Base-by-base conservation (phyloP, 2,329 filamentous ascomycete species). In the Xylaria sp. region DNA sequence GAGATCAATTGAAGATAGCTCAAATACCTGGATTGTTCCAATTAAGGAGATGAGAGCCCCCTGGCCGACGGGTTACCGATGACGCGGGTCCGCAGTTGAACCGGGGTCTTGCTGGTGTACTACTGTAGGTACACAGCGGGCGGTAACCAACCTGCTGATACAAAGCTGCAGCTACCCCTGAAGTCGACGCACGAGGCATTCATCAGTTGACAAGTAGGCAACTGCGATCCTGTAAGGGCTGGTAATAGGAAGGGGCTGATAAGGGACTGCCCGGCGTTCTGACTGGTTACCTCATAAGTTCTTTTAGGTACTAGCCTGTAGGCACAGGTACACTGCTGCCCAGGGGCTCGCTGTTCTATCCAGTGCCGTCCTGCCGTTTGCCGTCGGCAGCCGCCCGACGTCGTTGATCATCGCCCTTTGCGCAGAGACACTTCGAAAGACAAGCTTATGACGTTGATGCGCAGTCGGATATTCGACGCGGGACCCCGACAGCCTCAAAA, bases 121-220 rank as follows among this genome's bases (percentile, higher is more conserved):
- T 32, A 54, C 44, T 48, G 44, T 20, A 54, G 28, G 25, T 23
- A 54, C 50, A 10, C 41, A n/a, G 41, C 13, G 15, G 15, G 41
- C 41, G 41, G 48, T 20, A 37, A 12, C 13, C 60, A 63, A 63
- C 15, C 46, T 60, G 55, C 65, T 68, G 65, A 68, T 63, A 61
- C 66, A 41, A 32, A 13, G 51, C 61, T 65, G 66, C 66, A 68
- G 66, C 55, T 68, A 68, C 66, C 66, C 66, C 66, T 68, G 66
- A 44, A 63, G 37, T 44, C 9, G 28, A 44, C 28, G 32, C 18
- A 48, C 18, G 39, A 52, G 13, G 46, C 15, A 59, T 41, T 41
- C 34, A n/a, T 34, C 44, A 60, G 41, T 54, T 54, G 25, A 32
- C 28, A 7, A 34, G 46, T 48, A 48, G 18, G 46, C n/a, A 48